Evolutionary conservation across 164 flowering plant species (phyloP), one percentile per base, ranked within the genome.

Genomic region (Dillenia suffruticosa): DNA sequence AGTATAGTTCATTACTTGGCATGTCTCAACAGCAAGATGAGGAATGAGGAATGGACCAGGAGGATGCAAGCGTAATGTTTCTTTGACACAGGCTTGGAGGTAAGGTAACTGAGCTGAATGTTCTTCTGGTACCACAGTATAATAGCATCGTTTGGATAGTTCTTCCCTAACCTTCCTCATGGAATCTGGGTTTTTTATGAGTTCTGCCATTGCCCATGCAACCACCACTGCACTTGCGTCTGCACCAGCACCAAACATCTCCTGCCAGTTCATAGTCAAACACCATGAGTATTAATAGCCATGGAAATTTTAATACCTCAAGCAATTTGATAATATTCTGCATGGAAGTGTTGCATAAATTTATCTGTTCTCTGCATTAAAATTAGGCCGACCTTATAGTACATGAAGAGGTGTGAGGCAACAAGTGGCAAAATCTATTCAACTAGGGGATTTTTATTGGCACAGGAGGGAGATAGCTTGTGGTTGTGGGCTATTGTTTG

Each of bases 171-270:
- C 5, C 26, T 61, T 68, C 17, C 26, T 44, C 15, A 32, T 61
- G 16, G 56, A 51, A 8, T 22, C 16, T 40, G 72, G 72, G 52
- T 61, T 58, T 19, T 67, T 63, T 0, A 68, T 55, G 3, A 72
- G 65, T 62, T 72, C 75, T 0, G 74, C 54, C 51, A 74, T 64
- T 10, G 74, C 70, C 78, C 78, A 74, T 43, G 68, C 78, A 3
- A 68, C 56, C 3, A 72, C 61, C 9, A 70, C 50, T 16, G 69
- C 52, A 9, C 51, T 68, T 0, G 72, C 64, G 10, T 74, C 74
- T 12, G 74, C 59, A 0, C 78, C 78, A 0, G 74, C 71, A 10
- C 54, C 63, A 49, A 74, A 59, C 6, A 63, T 8, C 54, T 74
- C 78, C 78, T 74, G 54, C 12, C 13, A 55, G 50, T 51, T 44